Conservation (phyloP, 73 alveolate genomes). For the Stentor roeselii region DNA sequence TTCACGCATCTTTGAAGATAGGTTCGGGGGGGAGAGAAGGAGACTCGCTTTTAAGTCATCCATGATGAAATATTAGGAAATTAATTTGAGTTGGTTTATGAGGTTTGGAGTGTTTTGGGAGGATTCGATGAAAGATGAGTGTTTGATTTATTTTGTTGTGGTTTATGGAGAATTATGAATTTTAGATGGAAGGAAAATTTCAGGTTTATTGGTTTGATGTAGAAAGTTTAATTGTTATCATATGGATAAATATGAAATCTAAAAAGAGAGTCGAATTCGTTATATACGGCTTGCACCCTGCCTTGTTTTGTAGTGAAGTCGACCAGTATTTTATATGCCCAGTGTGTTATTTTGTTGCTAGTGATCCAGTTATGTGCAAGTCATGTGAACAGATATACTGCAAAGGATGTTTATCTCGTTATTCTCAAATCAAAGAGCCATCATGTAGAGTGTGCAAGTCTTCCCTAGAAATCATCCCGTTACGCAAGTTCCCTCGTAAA, state of each 20-base stretch:
- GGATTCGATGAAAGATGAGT: neutral
- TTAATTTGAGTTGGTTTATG: too few species aligned
- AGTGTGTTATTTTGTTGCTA: neutral
- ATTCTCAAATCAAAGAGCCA: neutral
- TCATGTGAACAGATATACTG: neutral
- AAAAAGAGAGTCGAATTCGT: neutral
- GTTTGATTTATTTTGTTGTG: neutral
- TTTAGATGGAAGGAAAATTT: slow-evolving; percentile 27
- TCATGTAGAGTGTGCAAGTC: neutral
- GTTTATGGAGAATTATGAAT: slow-evolving; percentile 33
- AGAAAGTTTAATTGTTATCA: too few species aligned
- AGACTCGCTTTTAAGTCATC: too few species aligned
- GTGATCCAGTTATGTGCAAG: neutral
- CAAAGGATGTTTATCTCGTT: neutral
- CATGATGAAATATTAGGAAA: too few species aligned
- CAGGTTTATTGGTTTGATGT: neutral
- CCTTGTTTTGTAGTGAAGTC: neutral
- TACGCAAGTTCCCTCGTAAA: neutral
- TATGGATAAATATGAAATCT: too few species aligned
- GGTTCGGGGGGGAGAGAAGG: too few species aligned
- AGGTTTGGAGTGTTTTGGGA: too few species aligned
- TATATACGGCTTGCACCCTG: neutral
- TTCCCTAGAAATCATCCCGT: neutral
- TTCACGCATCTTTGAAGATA: too few species aligned
- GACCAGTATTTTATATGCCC: neutral